Evolutionary conservation across 2,329 filamentous ascomycete genomes (phyloP), one percentile per base, ranked within the genome.

Genomic region (Apiospora sp.): DNA sequence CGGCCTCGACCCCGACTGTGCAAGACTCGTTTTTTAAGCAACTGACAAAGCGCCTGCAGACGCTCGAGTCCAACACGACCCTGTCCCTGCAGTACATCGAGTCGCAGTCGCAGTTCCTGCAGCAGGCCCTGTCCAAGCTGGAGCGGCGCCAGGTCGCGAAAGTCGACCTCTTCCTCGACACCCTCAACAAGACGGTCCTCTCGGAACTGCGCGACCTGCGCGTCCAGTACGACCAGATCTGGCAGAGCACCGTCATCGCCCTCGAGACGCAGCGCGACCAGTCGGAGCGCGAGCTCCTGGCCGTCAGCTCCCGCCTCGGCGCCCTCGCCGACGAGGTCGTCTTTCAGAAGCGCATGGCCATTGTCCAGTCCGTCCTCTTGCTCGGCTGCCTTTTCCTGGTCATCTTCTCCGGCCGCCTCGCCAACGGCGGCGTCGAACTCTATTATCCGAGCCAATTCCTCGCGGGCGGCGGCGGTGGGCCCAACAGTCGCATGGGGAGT

Each of bases 21-120:
- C 96, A 99, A 82, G 96, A 99, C 81, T 96, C 94, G 1, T 98
- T 99, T 83, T 99, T 98, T 88, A 98, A 98, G 81, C 94, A 95
- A 4, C 92, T 98, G 12, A 94, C 95, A 75, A 98, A 98, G 82
- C 93, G 96, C 1, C 88, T 99, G 5, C 94, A 96, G 75, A 92
- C 95, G 77, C 91, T 98, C 10, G 96, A 99, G 82, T 90, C 94
- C 22, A 99, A 98, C 81, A 94, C 95, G 14, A 97, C 96, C 0
- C 87, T 98, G 14, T 98, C 95, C 0, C 86, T 98, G 12, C 94
- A 98, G 78, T 99, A 99, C 79, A 97, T 99, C 73, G 96, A 98
- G 83, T 95, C 98, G 73, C 96, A 98, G 81, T 98, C 96, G 4
- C 92, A 92, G 68, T 94, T 97, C 74, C 87, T 98, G 51, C 92